Conservation (phyloP, 2,329 filamentous ascomycete species). For the Lasiodiplodia sp. region DNA sequence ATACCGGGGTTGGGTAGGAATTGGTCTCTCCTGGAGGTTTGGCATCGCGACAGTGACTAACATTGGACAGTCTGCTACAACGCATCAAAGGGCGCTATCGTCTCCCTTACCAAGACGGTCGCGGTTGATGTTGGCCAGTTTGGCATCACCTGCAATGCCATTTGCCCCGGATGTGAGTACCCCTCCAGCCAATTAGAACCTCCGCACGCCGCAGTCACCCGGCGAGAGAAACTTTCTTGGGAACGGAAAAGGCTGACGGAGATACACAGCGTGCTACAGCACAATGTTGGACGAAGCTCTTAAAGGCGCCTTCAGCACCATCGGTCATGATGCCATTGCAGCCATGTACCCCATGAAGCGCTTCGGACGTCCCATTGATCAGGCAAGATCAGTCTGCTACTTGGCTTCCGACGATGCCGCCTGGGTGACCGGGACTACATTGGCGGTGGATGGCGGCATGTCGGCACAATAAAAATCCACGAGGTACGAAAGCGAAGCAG, state of each 20-base stretch:
- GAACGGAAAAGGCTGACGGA: background rate
- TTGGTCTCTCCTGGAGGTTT: too few species aligned
- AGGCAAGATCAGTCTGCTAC: slow-evolving; percentile 48
- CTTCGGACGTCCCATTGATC: slow-evolving; percentile 32
- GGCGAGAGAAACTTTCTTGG: background rate
- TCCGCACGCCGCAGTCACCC: slow-evolving; percentile 3
- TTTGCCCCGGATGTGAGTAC: slow-evolving; percentile 52
- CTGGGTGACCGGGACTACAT: slow-evolving; percentile 50
- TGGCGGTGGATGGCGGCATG: slow-evolving; percentile 52
- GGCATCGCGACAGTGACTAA: background rate
- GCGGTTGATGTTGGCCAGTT: slow-evolving; percentile 52
- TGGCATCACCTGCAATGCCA: slow-evolving; percentile 51
- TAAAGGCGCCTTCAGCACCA: background rate
- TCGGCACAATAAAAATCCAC: background rate
- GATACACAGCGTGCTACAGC: background rate
- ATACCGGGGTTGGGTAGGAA: slow-evolving; percentile 39
- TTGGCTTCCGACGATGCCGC: slow-evolving; percentile 53
- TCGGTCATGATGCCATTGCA: background rate
- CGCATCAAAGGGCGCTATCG: slow-evolving; percentile 56
- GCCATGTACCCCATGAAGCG: slow-evolving; percentile 7
- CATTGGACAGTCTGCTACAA: slow-evolving; percentile 49
- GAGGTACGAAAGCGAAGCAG: background rate
- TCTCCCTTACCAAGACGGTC: slow-evolving; percentile 54
- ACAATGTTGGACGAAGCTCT: slow-evolving; percentile 1
- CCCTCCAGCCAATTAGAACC: slow-evolving; percentile 7